A percentile compares a stretch with the other conserved stretches of the same genome.
Evolutionary conservation across 2,329 filamentous ascomycete species (phyloP).

Genomic region (Dryadomyces quercivorus): DNA sequence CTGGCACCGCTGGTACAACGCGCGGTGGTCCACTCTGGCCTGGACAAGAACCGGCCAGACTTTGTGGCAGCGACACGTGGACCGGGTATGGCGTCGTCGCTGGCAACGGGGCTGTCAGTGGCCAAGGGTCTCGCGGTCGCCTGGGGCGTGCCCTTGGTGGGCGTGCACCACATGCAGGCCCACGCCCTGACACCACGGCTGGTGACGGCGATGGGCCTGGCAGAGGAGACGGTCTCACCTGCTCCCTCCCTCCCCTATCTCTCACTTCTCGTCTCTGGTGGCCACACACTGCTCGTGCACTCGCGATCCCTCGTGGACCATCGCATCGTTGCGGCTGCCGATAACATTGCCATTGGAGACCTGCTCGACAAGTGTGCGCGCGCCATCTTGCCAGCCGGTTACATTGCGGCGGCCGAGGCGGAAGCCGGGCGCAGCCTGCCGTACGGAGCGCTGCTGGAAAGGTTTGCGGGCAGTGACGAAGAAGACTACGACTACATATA

Average conservation of each 20-base stretch:
- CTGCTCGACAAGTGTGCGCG: constrained; percentile 80
- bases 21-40: constrained; percentile 32
- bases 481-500: constrained; percentile 40
- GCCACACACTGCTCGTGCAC: constrained; percentile 77
- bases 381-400: constrained; percentile 51
- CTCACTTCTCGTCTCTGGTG: constrained; percentile 80
- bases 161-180: constrained; percentile 94
- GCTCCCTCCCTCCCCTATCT: constrained; percentile 66
- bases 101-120: constrained; percentile 66
- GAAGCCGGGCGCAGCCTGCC: constrained; percentile 44
- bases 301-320: constrained; percentile 59
- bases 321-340: constrained; percentile 56
- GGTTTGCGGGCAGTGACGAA: constrained; percentile 40
- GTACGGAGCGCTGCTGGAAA: constrained; percentile 74
- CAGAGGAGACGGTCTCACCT: constrained; percentile 16
- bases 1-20: constrained; percentile 56
- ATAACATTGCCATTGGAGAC: constrained; percentile 82
- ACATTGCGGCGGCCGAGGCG: constrained; percentile 32
- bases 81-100: constrained; percentile 73
- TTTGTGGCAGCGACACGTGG: constrained; percentile 84
- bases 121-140: constrained; percentile 81
- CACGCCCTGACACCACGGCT: constrained; percentile 83
- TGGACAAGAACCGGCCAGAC: constrained; percentile 30
- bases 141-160: constrained; percentile 72
- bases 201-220: constrained; percentile 35